Evolutionary conservation across 2,329 filamentous ascomycete genomes (phyloP).

Genomic region (Epichloe coenophiala): DNA sequence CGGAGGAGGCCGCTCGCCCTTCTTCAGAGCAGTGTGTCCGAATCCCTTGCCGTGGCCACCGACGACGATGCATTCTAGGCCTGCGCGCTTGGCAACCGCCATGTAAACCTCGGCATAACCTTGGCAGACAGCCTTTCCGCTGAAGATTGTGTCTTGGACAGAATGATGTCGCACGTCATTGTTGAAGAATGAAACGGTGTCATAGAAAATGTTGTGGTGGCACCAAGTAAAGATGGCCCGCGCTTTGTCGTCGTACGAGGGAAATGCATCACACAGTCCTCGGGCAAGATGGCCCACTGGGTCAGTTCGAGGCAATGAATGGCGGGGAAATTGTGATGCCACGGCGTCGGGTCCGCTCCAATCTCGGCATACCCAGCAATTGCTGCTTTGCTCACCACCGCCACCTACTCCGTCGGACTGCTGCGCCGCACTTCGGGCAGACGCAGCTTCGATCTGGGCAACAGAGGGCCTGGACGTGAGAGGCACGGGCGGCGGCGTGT

Average conservation of each 20-base stretch:
- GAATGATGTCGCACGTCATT: conserved; percentile 52
- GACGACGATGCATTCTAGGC: conserved; percentile 64
- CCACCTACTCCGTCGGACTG: conserved; percentile 5
- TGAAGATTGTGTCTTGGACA: conserved; percentile 58
- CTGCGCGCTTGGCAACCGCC: conserved; percentile 63
- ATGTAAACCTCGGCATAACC: conserved; percentile 79
- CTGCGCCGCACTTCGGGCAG: conserved; percentile 17
- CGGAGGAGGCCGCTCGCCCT: conserved; percentile 53
- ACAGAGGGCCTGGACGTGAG: conserved; percentile 36
- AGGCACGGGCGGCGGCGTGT: conserved; percentile 38
- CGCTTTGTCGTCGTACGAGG: conserved; percentile 79
- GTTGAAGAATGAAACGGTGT: conserved; percentile 66
- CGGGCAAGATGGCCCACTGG: conserved; percentile 64
- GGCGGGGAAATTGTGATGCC: conserved; percentile 61
- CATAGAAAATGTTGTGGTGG: conserved; percentile 85
- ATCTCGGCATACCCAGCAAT: conserved; percentile 76
- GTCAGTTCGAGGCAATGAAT: conserved; percentile 51
- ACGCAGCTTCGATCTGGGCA: conserved; percentile 35
- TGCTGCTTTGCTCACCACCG: conserved; percentile 8
- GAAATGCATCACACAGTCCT: conserved; percentile 63
- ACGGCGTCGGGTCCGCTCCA: conserved; percentile 71
- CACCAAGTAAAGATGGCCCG: conserved; percentile 89
- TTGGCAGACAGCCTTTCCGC: conserved; percentile 77
- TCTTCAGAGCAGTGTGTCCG: conserved; percentile 49
- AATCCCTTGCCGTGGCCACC: conserved; percentile 78